Percentiles rank a stretch among this genome's conserved stretches.
phyloP scores from a whole-genome alignment of 2,329 filamentous ascomycete species.

The Pseudogymnoascus sp. region DNA sequence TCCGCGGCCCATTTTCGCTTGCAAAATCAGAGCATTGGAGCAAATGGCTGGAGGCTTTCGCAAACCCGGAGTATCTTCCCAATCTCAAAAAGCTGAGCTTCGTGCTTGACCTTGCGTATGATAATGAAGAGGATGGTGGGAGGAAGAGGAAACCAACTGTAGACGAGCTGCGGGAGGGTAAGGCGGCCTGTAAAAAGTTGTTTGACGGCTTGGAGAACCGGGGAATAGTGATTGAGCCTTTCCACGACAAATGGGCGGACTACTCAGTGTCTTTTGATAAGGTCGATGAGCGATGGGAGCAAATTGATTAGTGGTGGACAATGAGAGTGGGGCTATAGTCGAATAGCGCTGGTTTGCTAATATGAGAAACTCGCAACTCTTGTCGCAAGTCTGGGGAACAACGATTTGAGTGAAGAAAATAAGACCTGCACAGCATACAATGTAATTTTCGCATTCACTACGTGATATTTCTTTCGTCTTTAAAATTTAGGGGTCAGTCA shows the following conservation, averaged over 20 bases:
- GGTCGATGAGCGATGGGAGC: neutral
- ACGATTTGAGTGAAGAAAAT: neutral
- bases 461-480: too few species aligned
- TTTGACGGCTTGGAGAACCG: neutral
- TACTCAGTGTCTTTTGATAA: neutral
- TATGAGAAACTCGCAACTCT: neutral
- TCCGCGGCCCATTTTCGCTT: neutral
- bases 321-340: neutral
- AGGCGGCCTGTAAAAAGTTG: neutral
- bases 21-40: neutral
- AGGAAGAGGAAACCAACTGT: neutral
- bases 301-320: neutral
- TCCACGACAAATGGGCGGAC: neutral
- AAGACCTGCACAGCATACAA: neutral
- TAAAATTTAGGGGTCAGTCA: too few species aligned
- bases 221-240: neutral
- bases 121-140: neutral
- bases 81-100: neutral
- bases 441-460: neutral
- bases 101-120: slow-evolving; percentile 21
- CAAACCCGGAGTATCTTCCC: neutral
- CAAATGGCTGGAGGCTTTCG: neutral
- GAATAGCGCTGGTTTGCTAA: neutral
- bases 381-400: neutral
- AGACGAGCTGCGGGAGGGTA: neutral